Percentiles rank a stretch among this genome's conserved stretches.
Evolutionary conservation across 2,329 filamentous ascomycete species (phyloP).

Genomic region (Ophiostoma tasmaniense): DNA sequence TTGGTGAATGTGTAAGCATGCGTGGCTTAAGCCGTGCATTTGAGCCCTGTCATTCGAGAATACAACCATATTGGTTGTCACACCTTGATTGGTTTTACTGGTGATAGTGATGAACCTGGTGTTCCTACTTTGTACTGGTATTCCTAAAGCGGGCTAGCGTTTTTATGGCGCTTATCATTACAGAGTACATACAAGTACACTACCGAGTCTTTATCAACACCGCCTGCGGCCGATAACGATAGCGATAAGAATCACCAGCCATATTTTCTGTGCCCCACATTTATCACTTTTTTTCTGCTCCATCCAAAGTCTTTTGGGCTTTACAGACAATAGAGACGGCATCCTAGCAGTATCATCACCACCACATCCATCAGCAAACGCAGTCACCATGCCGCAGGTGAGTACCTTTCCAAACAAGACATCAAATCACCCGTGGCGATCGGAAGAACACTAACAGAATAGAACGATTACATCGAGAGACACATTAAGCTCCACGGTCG

Average conservation of each 20-base stretch:
- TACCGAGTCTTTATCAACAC: neutral
- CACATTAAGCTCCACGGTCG: constrained; percentile 54
- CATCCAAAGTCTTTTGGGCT: constrained; percentile 3
- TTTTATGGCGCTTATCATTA: neutral
- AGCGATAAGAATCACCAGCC: neutral
- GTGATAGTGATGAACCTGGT: neutral
- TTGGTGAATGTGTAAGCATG: too few species aligned
- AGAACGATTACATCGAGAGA: constrained; percentile 79
- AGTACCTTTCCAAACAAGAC: neutral
- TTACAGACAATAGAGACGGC: neutral
- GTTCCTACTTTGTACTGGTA: too few species aligned
- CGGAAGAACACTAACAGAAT: constrained; percentile 25
- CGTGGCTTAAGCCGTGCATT: too few species aligned
- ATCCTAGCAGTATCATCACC: constrained; percentile 1
- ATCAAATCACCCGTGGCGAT: neutral
- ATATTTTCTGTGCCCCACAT: neutral
- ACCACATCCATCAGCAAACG: neutral
- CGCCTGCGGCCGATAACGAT: neutral
- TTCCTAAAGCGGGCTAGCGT: neutral
- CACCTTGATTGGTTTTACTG: too few species aligned
- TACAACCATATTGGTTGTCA: too few species aligned
- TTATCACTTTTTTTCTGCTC: neutral
- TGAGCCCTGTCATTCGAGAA: too few species aligned
- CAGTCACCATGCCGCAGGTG: constrained; percentile 9
- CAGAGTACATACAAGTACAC: too few species aligned